phyloP scores from a whole-genome alignment of 768 basidiomycete species.

The Hortiboletus flavorubellus region DNA sequence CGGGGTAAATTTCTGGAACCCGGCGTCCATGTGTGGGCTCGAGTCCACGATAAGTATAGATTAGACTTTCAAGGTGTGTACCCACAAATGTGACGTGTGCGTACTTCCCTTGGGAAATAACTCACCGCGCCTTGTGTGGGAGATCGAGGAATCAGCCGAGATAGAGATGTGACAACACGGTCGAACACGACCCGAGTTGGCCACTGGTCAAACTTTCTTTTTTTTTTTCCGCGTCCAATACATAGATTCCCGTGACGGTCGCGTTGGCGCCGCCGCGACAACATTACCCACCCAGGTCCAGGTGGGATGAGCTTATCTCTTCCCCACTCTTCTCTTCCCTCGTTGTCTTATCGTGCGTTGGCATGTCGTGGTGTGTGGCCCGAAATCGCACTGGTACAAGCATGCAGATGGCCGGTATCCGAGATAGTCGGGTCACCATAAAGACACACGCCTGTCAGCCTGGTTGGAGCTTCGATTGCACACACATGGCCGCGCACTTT shows the following conservation, averaged over 20 bases:
- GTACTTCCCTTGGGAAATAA: background rate
- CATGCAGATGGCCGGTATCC: background rate
- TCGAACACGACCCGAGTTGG: no score
- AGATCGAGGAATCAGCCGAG: background rate
- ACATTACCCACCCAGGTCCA: background rate
- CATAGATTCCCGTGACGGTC: background rate
- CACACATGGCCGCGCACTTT: conserved; percentile 3
- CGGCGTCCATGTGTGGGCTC: background rate
- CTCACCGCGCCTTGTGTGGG: background rate
- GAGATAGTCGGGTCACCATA: background rate
- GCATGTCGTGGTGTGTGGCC: background rate
- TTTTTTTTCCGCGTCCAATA: no score
- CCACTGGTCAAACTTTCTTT: no score
- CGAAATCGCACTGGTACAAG: background rate
- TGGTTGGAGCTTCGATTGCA: background rate
- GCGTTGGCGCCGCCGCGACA: background rate
- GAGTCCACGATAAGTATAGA: background rate
- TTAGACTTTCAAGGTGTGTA: conserved; percentile 6
- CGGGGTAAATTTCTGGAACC: conserved; percentile 1
- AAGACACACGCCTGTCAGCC: background rate
- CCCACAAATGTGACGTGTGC: background rate
- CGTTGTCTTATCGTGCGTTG: background rate
- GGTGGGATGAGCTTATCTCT: no score
- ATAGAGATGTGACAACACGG: background rate
- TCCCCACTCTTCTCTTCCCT: background rate